A percentile compares a stretch with the other conserved stretches of the same genome.
phyloP scores from a whole-genome alignment of 345 rosid genomes.

The Citrus maxima region DNA sequence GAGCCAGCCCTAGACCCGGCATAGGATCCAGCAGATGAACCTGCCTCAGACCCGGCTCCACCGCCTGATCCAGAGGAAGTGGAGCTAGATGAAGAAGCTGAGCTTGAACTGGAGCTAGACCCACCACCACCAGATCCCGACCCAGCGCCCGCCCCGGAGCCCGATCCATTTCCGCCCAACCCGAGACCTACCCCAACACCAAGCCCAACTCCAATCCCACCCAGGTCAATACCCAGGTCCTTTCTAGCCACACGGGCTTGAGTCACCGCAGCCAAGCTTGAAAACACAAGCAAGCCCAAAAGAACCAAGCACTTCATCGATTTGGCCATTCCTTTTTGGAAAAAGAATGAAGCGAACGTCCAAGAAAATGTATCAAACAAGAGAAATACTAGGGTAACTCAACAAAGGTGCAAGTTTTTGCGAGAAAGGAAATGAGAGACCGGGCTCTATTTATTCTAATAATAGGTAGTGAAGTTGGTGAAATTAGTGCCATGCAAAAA shows the following conservation, averaged over 20 bases:
- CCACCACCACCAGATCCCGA: constrained; percentile 53
- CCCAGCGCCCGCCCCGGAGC: constrained; percentile 64
- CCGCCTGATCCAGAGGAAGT: constrained; percentile 42
- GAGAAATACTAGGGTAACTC: background rate
- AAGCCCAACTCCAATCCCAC: constrained; percentile 66
- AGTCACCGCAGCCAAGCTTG: constrained; percentile 25
- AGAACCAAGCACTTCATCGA: constrained; percentile 22
- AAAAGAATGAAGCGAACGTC: background rate
- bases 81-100: constrained; percentile 41
- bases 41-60: constrained; percentile 65
- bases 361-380: background rate
- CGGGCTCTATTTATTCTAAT: constrained; percentile 19
- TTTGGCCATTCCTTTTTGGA: constrained; percentile 17
- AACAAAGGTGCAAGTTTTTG: background rate
- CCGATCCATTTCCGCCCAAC: constrained; percentile 59
- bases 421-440: background rate
- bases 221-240: constrained; percentile 74
- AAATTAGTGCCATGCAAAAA: background rate
- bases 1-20: constrained; percentile 74
- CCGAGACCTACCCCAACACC: constrained; percentile 72
- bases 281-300: constrained; percentile 28
- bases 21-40: constrained; percentile 66
- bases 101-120: constrained; percentile 45
- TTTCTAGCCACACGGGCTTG: constrained; percentile 67
- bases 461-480: background rate